These are phyloP conservation scores for Geranomyces variabilis DNA, from an alignment of 192 early-diverging fungal species.

Conservation along the genomic window DNA sequence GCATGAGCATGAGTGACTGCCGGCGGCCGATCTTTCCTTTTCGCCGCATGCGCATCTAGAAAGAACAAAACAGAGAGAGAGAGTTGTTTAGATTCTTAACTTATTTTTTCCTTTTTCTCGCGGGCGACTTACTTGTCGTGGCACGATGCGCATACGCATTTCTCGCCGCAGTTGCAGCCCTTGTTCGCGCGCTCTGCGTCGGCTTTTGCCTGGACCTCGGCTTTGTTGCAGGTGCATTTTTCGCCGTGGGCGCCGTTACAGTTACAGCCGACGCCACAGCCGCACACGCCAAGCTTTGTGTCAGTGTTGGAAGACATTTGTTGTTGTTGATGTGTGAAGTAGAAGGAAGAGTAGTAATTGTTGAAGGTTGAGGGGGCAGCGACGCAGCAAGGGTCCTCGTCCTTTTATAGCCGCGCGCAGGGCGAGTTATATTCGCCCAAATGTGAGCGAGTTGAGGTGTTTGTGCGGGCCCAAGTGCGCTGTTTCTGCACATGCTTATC, in stretches of 20 bases:
- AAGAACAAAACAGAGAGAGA: background rate
- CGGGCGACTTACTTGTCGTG: background rate
- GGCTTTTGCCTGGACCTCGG: slow-evolving; percentile 3
- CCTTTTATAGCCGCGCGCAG: too few relatives aligned
- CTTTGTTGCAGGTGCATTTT: background rate
- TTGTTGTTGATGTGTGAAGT: background rate
- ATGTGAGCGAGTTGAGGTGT: too few relatives aligned
- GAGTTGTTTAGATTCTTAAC: background rate
- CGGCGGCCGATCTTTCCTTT: too few relatives aligned
- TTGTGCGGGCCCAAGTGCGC: too few relatives aligned
- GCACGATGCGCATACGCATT: background rate
- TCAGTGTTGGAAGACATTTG: slow-evolving; percentile 3
- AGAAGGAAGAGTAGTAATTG: background rate
- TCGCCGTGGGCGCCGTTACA: background rate
- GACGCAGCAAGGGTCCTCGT: too few relatives aligned
- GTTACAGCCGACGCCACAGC: background rate
- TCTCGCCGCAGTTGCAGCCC: background rate
- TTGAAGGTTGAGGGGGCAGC: too few relatives aligned
- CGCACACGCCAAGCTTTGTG: slow-evolving; percentile 3
- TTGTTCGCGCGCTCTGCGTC: background rate
- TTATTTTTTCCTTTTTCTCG: background rate
- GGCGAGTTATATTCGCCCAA: too few relatives aligned
- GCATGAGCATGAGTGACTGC: too few relatives aligned
- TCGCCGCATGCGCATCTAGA: slow-evolving; percentile 2
- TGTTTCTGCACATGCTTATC: too few relatives aligned